Evolutionary conservation across 2,329 filamentous ascomycete species (phyloP).

Genomic region (Cephalotrichum gorgonifer): DNA sequence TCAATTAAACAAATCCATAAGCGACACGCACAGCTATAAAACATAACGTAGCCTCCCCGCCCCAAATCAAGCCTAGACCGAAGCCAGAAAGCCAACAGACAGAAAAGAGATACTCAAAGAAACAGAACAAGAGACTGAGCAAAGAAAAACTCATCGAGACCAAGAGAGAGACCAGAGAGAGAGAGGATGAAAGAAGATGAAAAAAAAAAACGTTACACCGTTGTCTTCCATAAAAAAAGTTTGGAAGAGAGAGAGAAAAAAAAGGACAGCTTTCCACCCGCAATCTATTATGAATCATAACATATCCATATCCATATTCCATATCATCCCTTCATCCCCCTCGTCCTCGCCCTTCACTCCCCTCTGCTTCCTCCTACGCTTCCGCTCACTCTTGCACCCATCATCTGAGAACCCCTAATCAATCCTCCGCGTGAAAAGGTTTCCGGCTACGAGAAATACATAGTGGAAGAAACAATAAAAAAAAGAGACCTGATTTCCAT

Average conservation of each 20-base stretch:
- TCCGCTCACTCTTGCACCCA: not conserved
- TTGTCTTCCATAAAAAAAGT: too few relatives aligned
- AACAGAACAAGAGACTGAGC: not conserved
- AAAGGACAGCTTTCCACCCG: not conserved
- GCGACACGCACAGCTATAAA: too few relatives aligned
- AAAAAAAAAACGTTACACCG: too few relatives aligned
- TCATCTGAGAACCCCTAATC: not conserved
- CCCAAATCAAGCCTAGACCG: too few relatives aligned
- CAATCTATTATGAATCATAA: not conserved
- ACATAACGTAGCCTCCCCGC: too few relatives aligned
- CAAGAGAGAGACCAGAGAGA: not conserved
- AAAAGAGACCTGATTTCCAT: not conserved
- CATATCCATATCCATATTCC: not conserved
- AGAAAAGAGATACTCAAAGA: not conserved
- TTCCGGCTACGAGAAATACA: constrained; percentile 8
- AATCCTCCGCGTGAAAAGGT: not conserved
- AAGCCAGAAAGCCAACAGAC: not conserved
- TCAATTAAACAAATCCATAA: too few relatives aligned
- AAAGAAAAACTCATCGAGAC: not conserved
- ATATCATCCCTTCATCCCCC: not conserved
- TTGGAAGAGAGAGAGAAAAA: not conserved
- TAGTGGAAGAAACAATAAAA: constrained; percentile 5
- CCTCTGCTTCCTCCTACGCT: not conserved
- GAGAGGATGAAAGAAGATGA: not conserved
- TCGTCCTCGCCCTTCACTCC: not conserved